Evolutionary conservation across 805 yeast genomes (phyloP), one percentile per base, ranked within the genome.

Genomic region (Wickerhamomyces strasburgensis): DNA sequence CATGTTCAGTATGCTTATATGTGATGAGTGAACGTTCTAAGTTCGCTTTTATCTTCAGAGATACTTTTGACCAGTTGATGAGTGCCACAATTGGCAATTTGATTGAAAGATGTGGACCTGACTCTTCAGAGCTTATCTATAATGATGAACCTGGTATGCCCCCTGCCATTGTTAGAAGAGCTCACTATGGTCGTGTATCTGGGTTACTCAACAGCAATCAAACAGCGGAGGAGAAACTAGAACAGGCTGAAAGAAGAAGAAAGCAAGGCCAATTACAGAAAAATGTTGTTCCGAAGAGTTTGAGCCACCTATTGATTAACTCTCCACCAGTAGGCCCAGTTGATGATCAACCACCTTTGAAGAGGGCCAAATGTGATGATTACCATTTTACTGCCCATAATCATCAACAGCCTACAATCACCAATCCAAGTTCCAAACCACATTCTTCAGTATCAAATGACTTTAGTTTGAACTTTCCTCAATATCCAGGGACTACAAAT

Each of bases 1-100:
- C 82, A 7, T 79, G 86, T 47, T 76, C 84, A 2, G 68, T 76
- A 13, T 73, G 80, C 40, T 56, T 79, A 14, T 78, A 75, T 51
- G 82, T 77, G 5, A 75, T 79, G 80, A 70, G 80, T 14, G 84
- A 79, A 49, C 64, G 84, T 41, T 73, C 84, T 1, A 70, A 70
- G 47, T 74, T 77, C 57, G 84, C 82, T 1, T 52, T 75, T 14
- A 70, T 71, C 27, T 79, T 78, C 49, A 64, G 85, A 52, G 84
- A 79, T 48, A 76, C 82, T 2, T 79, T 79, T 58, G 86, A 79
- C 51, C 80, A 76, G 47, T 57, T 79, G 40, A 73, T 78, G 77
- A 65, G 68, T 46, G 81, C 83, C 6, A 78, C 85, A 0, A 68
- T 78, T 19, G 80, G 78, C 33, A 77, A 79, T 47, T 58, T 78